These are phyloP conservation scores for Peronosclerospora sorghi DNA, from an alignment of 352 stramenopile species.

Conservation along the genomic window DNA sequence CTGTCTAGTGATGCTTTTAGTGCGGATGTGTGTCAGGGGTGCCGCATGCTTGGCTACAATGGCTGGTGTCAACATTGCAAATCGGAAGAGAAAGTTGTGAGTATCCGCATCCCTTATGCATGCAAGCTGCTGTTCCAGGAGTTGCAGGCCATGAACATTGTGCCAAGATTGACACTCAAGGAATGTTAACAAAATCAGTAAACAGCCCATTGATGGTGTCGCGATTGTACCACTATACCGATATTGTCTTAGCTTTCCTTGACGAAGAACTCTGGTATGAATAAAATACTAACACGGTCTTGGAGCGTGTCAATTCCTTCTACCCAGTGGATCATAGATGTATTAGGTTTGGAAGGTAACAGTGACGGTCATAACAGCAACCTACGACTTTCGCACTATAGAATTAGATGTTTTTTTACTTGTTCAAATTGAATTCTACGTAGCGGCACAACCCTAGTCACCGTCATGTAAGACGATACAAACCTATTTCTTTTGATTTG, in stretches of 20 bases:
- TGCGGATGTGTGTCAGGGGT: conserved; percentile 96
- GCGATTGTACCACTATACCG: conserved; percentile 14
- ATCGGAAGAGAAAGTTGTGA: conserved; percentile 94
- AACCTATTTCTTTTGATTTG: too few species aligned
- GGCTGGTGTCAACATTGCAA: conserved; percentile 99
- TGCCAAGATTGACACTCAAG: conserved; percentile 93
- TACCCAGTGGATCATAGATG: too few species aligned
- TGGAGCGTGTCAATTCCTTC: conserved; percentile 6
- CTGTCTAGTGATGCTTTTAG: conserved; percentile 98
- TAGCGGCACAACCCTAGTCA: too few species aligned
- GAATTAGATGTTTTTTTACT: too few species aligned
- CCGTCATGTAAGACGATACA: too few species aligned
- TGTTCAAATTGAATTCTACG: too few species aligned
- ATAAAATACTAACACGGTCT: too few species aligned
- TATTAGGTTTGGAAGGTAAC: too few species aligned
- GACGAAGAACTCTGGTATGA: too few species aligned
- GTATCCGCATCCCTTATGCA: conserved; percentile 97
- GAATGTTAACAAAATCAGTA: conserved; percentile 64
- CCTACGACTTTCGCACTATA: too few species aligned
- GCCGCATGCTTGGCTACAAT: conserved; percentile 94
- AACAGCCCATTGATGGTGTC: too few species aligned
- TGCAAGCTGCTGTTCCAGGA: conserved; percentile 99
- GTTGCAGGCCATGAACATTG: conserved; percentile 98
- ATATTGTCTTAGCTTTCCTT: conserved; percentile 12
- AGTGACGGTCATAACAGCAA: too few species aligned